Conservation (phyloP, 1,284 basidiomycete genomes). For the Tetrapyrgos nigripes region DNA sequence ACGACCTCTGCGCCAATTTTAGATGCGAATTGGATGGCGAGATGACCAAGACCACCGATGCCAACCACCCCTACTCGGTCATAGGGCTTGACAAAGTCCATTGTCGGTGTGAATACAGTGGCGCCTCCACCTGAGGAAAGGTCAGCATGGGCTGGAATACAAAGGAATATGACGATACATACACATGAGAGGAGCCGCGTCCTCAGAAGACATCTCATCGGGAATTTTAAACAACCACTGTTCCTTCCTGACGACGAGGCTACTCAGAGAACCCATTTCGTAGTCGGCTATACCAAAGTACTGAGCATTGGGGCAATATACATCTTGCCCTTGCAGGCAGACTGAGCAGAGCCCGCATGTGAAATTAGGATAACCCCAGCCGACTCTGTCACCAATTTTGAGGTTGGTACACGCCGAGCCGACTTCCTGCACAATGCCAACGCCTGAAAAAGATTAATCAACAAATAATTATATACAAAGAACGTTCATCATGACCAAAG, state of each 20-base stretch:
- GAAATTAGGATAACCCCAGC: constrained; percentile 20
- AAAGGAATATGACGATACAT: constrained; percentile 30
- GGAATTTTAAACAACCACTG: constrained; percentile 72
- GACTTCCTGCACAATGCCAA: constrained; percentile 54
- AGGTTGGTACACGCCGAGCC: constrained; percentile 55
- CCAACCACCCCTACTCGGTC: constrained; percentile 72
- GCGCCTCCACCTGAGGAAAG: constrained; percentile 43
- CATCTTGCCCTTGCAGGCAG: constrained; percentile 46
- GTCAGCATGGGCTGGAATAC: background rate
- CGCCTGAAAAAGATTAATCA: constrained; percentile 20
- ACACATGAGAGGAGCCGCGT: constrained; percentile 59
- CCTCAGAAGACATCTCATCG: constrained; percentile 54
- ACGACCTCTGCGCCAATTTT: constrained; percentile 46
- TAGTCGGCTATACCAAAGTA: constrained; percentile 54
- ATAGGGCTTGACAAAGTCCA: constrained; percentile 43
- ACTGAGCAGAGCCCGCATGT: constrained; percentile 20
- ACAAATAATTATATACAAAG: background rate
- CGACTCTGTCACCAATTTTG: constrained; percentile 41
- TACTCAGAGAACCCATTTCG: constrained; percentile 64
- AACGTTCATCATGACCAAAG: background rate
- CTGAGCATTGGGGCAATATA: constrained; percentile 37
- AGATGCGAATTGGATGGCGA: constrained; percentile 57
- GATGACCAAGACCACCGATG: constrained; percentile 61
- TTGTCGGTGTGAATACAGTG: constrained; percentile 67
- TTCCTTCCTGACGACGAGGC: constrained; percentile 63